A percentile compares a stretch with the other conserved stretches of the same genome.
Conservation (phyloP, 1,139 yeast genomes). For the Pichia sp. region DNA sequence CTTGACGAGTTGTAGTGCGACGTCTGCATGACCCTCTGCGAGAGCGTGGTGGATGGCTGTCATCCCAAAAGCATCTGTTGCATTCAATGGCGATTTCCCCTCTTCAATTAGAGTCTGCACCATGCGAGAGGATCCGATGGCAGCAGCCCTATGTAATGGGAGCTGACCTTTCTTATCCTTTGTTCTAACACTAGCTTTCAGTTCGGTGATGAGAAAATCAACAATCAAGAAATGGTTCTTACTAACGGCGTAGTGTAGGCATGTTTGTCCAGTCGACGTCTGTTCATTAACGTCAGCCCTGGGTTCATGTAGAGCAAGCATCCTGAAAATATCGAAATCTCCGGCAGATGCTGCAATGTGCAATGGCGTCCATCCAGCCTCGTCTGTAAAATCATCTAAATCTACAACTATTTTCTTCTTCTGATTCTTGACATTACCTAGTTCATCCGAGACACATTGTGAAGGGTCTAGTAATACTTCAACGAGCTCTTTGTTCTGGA, state of each 20-base stretch:
- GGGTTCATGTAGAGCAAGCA: conserved; percentile 36
- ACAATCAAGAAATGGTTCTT: conserved; percentile 55
- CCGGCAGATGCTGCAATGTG: conserved; percentile 82
- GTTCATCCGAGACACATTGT: conserved; percentile 10
- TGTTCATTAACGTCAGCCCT: conserved; percentile 40
- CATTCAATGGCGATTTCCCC: conserved; percentile 58
- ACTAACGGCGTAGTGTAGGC: conserved; percentile 69
- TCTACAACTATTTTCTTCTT: conserved; percentile 35
- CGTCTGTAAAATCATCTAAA: conserved; percentile 62
- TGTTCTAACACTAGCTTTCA: conserved; percentile 53
- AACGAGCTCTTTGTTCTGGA: conserved; percentile 49
- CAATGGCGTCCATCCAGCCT: conserved; percentile 81
- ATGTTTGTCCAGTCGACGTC: conserved; percentile 65
- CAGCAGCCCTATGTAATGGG: conserved; percentile 79
- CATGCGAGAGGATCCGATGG: conserved; percentile 59
- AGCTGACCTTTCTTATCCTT: conserved; percentile 63
- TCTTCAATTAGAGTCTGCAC: conserved; percentile 44
- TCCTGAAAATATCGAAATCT: conserved; percentile 42
- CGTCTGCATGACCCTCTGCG: conserved; percentile 87
- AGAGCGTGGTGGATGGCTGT: conserved; percentile 85
- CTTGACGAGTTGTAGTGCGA: conserved; percentile 53
- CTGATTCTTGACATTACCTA: neutral
- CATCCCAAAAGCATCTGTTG: conserved; percentile 70
- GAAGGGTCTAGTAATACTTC: conserved; percentile 40
- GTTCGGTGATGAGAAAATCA: conserved; percentile 39